Conservation (phyloP, 495 filamentous ascomycete species). For the Parachaetomium inaequale region DNA sequence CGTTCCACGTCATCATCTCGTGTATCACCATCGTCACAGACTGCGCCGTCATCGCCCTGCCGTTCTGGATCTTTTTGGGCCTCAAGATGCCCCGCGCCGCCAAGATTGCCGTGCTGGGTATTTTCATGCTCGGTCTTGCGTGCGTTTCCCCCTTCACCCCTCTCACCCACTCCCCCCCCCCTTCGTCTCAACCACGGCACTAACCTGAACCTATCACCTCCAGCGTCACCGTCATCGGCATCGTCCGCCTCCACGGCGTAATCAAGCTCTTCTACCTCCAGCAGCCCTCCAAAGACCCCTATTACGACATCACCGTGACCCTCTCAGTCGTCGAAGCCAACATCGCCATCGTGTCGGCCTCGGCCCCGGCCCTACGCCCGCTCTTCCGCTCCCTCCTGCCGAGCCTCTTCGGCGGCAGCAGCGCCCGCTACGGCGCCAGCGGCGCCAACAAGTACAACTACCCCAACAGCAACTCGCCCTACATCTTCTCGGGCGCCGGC, state of each 20-base stretch:
- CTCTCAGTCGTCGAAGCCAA: constrained; percentile 51
- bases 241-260: constrained; percentile 31
- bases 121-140: constrained; percentile 46
- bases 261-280: constrained; percentile 15
- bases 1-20: constrained; percentile 41
- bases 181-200: neutral
- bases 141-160: constrained; percentile 26
- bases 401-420: constrained; percentile 11
- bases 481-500: constrained; percentile 4
- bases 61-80: constrained; percentile 45
- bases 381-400: constrained; percentile 26
- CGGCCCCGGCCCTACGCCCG: constrained; percentile 36
- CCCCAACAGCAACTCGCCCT: constrained; percentile 2
- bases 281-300: constrained; percentile 22
- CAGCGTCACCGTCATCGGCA: constrained; percentile 45
- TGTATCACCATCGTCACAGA: constrained; percentile 47
- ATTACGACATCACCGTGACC: constrained; percentile 40
- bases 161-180: neutral
- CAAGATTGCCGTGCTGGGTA: constrained; percentile 43
- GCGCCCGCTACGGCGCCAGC: neutral
- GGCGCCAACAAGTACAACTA: constrained; percentile 16
- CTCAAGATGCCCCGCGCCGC: constrained; percentile 40
- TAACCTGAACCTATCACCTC: neutral
- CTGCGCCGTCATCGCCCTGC: constrained; percentile 41
- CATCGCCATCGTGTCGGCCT: constrained; percentile 49